Conservation (phyloP, 768 basidiomycete genomes). For the Tulasnella calospora region DNA sequence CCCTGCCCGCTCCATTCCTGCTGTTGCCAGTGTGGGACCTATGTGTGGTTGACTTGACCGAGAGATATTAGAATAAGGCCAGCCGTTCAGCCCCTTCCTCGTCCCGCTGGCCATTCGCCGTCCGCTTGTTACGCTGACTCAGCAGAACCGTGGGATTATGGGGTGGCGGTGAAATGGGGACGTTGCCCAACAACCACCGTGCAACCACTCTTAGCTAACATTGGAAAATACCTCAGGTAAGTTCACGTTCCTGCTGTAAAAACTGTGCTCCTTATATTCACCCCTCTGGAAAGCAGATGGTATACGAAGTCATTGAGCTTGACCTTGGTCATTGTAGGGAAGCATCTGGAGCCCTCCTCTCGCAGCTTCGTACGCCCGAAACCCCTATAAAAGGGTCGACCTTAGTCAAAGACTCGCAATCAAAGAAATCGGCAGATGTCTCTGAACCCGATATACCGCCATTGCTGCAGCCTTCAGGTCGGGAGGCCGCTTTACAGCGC, state of each 20-base stretch:
- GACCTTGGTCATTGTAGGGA: not conserved
- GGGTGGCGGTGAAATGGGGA: not conserved
- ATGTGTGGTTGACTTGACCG: too few species aligned
- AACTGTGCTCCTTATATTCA: not conserved
- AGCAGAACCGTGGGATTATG: not conserved
- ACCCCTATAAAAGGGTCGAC: not conserved
- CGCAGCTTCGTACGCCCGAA: not conserved
- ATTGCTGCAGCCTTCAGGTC: not conserved
- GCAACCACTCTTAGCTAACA: not conserved
- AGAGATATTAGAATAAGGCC: too few species aligned
- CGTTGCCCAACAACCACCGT: constrained; percentile 4
- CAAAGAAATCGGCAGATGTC: not conserved
- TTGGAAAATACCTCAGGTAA: not conserved
- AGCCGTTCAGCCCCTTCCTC: too few species aligned
- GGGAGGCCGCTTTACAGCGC: not conserved
- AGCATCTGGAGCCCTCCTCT: not conserved
- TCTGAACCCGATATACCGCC: not conserved
- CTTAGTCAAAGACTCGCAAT: not conserved
- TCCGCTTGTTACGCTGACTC: not conserved
- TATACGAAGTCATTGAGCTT: not conserved
- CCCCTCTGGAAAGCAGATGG: not conserved
- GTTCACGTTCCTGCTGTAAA: not conserved
- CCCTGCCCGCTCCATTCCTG: too few species aligned
- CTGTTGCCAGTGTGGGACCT: too few species aligned
- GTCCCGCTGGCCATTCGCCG: not conserved